Percentiles rank a stretch among this genome's conserved stretches.
Conservation (phyloP, 73 alveolate genomes). For the Paramecium pentaurelia region DNA sequence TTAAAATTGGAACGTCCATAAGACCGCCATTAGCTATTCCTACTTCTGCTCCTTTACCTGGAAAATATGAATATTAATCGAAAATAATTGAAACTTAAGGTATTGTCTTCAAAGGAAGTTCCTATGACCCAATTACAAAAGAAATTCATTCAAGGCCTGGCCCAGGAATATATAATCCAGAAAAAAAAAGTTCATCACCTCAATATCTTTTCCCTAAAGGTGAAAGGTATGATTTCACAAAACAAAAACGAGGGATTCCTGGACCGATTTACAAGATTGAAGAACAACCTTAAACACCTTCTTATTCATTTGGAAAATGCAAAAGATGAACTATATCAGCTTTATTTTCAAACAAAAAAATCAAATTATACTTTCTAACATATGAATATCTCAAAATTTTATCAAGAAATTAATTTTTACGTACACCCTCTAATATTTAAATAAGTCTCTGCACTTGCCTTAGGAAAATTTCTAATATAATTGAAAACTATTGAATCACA, state of each 20-base stretch:
- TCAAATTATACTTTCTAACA: not conserved
- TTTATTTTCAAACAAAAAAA: not conserved
- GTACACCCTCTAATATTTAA: slow-evolving; percentile 33
- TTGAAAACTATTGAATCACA: slow-evolving; percentile 1
- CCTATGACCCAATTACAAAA: not conserved
- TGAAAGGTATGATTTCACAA: slow-evolving; percentile 27
- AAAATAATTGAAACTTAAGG: slow-evolving; percentile 36
- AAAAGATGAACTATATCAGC: not conserved
- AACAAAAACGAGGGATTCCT: slow-evolving; percentile 6
- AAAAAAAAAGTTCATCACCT: not conserved
- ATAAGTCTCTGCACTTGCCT: not conserved
- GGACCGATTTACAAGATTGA: not conserved
- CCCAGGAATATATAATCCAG: not conserved
- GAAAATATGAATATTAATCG: slow-evolving; percentile 24
- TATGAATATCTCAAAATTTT: not conserved
- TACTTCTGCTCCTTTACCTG: not conserved
- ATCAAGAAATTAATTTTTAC: slow-evolving; percentile 1
- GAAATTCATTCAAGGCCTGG: slow-evolving; percentile 16
- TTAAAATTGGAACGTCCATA: slow-evolving; percentile 16
- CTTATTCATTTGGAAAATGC: not conserved
- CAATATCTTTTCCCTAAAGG: not conserved
- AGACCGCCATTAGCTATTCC: slow-evolving; percentile 16
- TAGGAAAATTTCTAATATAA: not conserved
- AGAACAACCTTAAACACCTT: not conserved
- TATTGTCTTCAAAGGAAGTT: slow-evolving; percentile 14